A percentile compares a stretch with the other conserved stretches of the same genome.
Conservation (phyloP, 2,329 filamentous ascomycete genomes). For the Trichophyton equinum region DNA sequence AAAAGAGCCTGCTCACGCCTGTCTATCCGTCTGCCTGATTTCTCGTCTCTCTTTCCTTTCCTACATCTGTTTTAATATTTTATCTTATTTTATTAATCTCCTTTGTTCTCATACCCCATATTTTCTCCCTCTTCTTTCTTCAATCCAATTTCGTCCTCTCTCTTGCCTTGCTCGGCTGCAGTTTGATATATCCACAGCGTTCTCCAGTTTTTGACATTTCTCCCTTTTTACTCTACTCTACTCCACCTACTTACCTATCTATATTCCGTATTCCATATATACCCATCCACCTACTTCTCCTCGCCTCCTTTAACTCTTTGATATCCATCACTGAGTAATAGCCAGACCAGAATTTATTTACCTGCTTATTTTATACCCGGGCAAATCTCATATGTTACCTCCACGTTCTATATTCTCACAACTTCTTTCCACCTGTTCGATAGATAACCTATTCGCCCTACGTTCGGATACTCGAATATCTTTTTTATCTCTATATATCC, state of each 20-base stretch:
- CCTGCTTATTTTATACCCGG: background rate
- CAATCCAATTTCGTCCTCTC: background rate
- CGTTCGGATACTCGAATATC: no score
- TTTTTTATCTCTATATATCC: no score
- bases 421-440: no score
- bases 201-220: background rate
- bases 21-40: background rate
- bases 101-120: constrained; percentile 1
- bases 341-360: background rate
- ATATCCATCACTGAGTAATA: background rate
- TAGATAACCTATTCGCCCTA: no score
- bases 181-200: background rate
- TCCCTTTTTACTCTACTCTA: no score
- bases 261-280: no score
- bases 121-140: background rate
- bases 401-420: no score
- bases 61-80: no score
- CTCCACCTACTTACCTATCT: no score
- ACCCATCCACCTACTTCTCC: no score
- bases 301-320: no score
- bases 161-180: background rate
- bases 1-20: background rate
- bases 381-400: no score
- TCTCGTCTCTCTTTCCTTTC: background rate
- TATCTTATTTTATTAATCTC: background rate